Evolutionary conservation across 108 stramenopile genomes (phyloP), one percentile per base, ranked within the genome.

Genomic region (Mayamaea pseudoterrestris): DNA sequence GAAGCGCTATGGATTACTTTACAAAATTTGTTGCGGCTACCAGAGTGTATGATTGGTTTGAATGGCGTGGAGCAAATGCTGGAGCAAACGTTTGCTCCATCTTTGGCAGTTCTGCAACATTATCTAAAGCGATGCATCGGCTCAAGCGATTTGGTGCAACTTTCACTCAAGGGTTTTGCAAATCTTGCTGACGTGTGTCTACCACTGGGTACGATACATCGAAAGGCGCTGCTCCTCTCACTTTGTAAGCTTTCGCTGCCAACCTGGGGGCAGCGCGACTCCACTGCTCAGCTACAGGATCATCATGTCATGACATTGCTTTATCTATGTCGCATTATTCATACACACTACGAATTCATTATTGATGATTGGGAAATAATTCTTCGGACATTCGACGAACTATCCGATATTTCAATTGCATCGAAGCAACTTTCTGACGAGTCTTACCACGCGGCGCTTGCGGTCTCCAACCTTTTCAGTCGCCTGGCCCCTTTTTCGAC

Each of bases 211-310:
- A 35, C 49, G 7, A 51, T 83, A 61, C 66, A 80, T 9, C 52
- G 87, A 29, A 63, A 73, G 21, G 79, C 80, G 1, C 55, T 90
- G 29, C 47, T 90, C 5, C 66, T 83, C 18, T 82, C 82, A 6
- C 49, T 90, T 8, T 85, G 81, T 60, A 90, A 90, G 49, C 58
- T 90, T 7, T 83, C 78, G n/a, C 50, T 90, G 18, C 89, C 89
- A 21, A 54, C 78, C n/a, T 85, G 89, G 83, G 83, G 83, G 32
- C 77, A 80, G 35, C 73, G 74, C 25, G 70, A 82, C 25, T 30
- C 75, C 14, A 35, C 49, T 3, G 35, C 41, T 35, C 66, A 66
- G 41, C 67, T 89, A 17, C 59, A 66, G 58, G 78, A 80, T 41
- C 63, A 77, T 56, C 71, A 90, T 41, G 57, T 85, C 43, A 59